Base-by-base conservation (phyloP, 345 rosid genomes). In the Citrus cavaleriei region DNA sequence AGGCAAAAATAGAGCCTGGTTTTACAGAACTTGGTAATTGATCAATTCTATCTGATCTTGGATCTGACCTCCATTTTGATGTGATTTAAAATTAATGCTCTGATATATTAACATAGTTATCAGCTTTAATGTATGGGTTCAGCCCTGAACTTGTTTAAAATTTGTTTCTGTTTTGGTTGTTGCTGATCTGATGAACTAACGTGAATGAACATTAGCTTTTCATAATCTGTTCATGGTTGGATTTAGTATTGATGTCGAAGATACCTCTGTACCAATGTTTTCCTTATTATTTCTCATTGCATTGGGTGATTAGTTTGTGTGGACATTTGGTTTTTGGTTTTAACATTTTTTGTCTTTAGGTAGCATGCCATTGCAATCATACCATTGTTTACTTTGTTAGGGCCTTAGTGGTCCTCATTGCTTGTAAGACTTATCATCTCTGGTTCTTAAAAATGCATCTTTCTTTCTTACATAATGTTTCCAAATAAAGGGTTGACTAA, bases 1-100 rank as follows among this genome's bases (percentile, higher is more conserved):
- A 92, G 70, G 98, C 98, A 74, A 91, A 92, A 86, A 93, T 97
- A 84, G 98, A 97, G 83, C 99, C 98, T 81, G 97, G 96, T 14
- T 97, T 97, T 85, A 97, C 99, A 46, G 93, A 93, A 76, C 90
- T 94, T 65, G 99, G 99, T 97, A 91, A 70, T 30, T 10, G n/a
- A n/a, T 54, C n/a, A 22, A 35, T 73, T 59, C 60, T 40, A 70
- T 74, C 38, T 80, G 22, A 42, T 61, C 28, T 22, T 57, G 34
- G 60, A 51, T 18, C 77, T 71, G 49, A 77, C 35, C 38, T 64
- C 70, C 24, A 40, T 40, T 22, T 14, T 58, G 40, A 34, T 58
- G 74, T 27, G 51, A 37, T 62, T 68, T 19, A 54, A 16, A 38
- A 21, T 59, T 38, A 5, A 77, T 10, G 27, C 58, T 57, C 68